Conservation (phyloP, 176 grass and related monocot genomes). For the Luzula sylvatica region DNA sequence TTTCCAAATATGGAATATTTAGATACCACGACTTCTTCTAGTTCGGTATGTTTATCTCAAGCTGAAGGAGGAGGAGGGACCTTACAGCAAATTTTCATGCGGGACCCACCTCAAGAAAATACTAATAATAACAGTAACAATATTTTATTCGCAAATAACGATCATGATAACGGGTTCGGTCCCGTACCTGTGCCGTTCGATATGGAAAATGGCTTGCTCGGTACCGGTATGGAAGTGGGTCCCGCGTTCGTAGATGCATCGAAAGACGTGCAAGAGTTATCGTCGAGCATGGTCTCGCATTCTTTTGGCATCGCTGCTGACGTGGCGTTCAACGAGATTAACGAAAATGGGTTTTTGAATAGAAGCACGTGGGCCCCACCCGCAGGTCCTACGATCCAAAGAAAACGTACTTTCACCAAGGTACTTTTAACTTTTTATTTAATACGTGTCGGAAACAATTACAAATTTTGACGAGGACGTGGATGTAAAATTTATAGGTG, state of each 20-base stretch:
- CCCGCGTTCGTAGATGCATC: slow-evolving; percentile 48
- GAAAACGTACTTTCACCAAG: slow-evolving; percentile 82
- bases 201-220: slow-evolving; percentile 45
- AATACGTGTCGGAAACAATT: not conserved
- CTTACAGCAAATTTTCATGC: slow-evolving; percentile 35
- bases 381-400: slow-evolving; percentile 30
- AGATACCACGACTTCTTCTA: slow-evolving; percentile 60
- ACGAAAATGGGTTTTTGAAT: slow-evolving; percentile 45
- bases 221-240: slow-evolving; percentile 41
- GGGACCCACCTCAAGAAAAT: slow-evolving; percentile 32
- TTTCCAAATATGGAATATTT: slow-evolving; percentile 33
- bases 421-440: slow-evolving; percentile 14
- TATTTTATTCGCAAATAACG: slow-evolving; percentile 52
- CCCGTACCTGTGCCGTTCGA: slow-evolving; percentile 43
- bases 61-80: slow-evolving; percentile 43
- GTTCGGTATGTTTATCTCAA: slow-evolving; percentile 74
- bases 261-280: slow-evolving; percentile 41
- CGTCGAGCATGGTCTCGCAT: slow-evolving; percentile 73
- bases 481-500: slow-evolving; percentile 28
- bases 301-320: slow-evolving; percentile 62
- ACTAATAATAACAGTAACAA: no score
- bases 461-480: not conserved
- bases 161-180: slow-evolving; percentile 18
- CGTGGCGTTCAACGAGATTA: slow-evolving; percentile 64
- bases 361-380: slow-evolving; percentile 45